These are phyloP conservation scores for Cytospora piceae DNA, from an alignment of 2,329 filamentous ascomycete species.

Conservation along the genomic window DNA sequence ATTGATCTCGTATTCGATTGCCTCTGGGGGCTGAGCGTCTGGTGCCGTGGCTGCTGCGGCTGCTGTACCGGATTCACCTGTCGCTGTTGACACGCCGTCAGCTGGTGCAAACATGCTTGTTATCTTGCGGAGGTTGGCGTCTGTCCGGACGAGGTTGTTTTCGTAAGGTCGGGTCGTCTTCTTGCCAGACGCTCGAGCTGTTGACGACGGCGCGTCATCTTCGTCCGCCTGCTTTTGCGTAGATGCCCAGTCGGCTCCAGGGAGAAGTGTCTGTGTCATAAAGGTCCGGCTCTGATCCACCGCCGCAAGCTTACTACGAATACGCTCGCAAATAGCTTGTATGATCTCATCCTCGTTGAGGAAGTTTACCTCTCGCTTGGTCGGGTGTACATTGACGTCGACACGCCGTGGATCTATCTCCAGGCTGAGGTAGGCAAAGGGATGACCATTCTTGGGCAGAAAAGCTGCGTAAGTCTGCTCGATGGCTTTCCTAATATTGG, in stretches of 20 bases:
- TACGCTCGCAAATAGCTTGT: conserved; percentile 78
- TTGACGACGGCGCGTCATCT: conserved; percentile 34
- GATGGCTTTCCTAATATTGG: conserved; percentile 82
- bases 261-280: conserved; percentile 87
- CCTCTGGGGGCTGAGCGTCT: conserved; percentile 44
- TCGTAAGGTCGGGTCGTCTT: conserved; percentile 66
- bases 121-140: conserved; percentile 88
- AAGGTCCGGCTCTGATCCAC: conserved; percentile 96
- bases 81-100: conserved; percentile 39
- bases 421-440: conserved; percentile 89
- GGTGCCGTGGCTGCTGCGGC: conserved; percentile 18
- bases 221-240: conserved; percentile 35
- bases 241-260: conserved; percentile 56
- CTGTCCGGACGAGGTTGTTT: conserved; percentile 88
- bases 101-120: conserved; percentile 87
- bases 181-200: conserved; percentile 34
- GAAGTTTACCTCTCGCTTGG: conserved; percentile 95
- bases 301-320: conserved; percentile 76
- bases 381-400: conserved; percentile 97
- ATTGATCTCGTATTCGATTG: conserved; percentile 68
- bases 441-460: conserved; percentile 90
- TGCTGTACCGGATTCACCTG: conserved; percentile 36
- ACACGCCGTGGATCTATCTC: conserved; percentile 91
- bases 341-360: conserved; percentile 97
- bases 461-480: conserved; percentile 89